Percentiles rank a stretch among this genome's conserved stretches.
phyloP scores from a whole-genome alignment of 306 rosid genomes.

The Spatholobus suberectus region DNA sequence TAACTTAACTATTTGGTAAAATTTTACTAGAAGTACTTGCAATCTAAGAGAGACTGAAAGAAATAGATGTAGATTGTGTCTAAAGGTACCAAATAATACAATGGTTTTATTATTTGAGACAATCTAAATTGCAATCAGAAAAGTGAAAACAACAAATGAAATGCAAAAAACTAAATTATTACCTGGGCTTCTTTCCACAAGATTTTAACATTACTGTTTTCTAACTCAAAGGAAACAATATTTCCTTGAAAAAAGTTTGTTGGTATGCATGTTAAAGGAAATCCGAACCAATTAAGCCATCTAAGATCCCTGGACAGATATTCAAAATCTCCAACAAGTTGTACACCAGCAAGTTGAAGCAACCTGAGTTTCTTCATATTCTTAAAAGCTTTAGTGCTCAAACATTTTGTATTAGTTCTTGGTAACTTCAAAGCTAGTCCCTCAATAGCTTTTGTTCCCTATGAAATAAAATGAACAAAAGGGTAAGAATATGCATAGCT shows the following conservation, averaged over 20 bases:
- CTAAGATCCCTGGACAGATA: too few relatives aligned
- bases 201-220: not conserved
- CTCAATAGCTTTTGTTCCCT: too few relatives aligned
- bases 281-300: conserved; percentile 42
- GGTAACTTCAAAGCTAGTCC: too few relatives aligned
- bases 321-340: too few relatives aligned
- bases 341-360: too few relatives aligned
- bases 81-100: too few relatives aligned
- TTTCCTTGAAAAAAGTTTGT: not conserved
- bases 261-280: conserved; percentile 26
- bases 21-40: not conserved
- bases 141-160: not conserved
- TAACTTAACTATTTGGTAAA: not conserved
- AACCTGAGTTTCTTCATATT: too few relatives aligned
- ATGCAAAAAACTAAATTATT: not conserved
- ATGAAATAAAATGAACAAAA: too few relatives aligned
- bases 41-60: not conserved
- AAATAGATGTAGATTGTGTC: not conserved
- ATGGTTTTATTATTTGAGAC: too few relatives aligned
- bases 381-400: too few relatives aligned
- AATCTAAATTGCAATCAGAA: not conserved
- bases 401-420: too few relatives aligned
- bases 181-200: conserved; percentile 40
- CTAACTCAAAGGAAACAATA: conserved; percentile 35
- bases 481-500: too few relatives aligned